Evolutionary conservation across 129 eudicot genomes (phyloP).

Genomic region (Flaveria linearis): DNA sequence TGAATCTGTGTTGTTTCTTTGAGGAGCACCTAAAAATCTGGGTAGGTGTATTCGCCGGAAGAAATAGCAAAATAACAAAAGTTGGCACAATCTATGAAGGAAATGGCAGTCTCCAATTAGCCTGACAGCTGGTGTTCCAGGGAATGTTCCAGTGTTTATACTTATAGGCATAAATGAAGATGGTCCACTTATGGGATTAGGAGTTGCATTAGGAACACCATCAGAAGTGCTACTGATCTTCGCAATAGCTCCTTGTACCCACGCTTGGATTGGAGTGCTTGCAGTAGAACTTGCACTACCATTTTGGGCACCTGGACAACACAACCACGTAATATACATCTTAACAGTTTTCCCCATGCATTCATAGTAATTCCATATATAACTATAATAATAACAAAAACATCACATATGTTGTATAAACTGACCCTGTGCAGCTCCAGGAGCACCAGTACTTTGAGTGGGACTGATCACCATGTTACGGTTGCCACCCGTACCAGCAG

Average conservation of each 20-base stretch:
- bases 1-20: slow-evolving; percentile 70
- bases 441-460: slow-evolving; percentile 71
- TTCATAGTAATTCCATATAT: neutral
- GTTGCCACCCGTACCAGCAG: slow-evolving; percentile 84
- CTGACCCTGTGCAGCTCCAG: slow-evolving; percentile 73
- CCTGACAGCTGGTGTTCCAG: slow-evolving; percentile 99
- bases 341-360: neutral
- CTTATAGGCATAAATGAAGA: slow-evolving; percentile 95
- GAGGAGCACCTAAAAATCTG: slow-evolving; percentile 63
- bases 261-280: slow-evolving; percentile 92
- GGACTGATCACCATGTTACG: slow-evolving; percentile 95
- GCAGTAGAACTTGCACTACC: slow-evolving; percentile 81
- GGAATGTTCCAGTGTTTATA: slow-evolving; percentile 94
- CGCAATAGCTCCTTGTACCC: slow-evolving; percentile 99
- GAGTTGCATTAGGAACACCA: slow-evolving; percentile 68
- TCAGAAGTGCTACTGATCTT: slow-evolving; percentile 88
- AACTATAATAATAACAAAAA: slow-evolving; percentile 3
- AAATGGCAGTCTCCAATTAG: slow-evolving; percentile 97
- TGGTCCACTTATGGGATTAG: slow-evolving; percentile 81
- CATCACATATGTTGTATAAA: slow-evolving; percentile 4
- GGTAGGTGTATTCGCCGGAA: slow-evolving; percentile 81
- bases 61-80: slow-evolving; percentile 83
- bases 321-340: slow-evolving; percentile 10
- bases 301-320: slow-evolving; percentile 62
- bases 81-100: slow-evolving; percentile 92